Base-by-base conservation (phyloP, 345 rosid species). In the Linum usitatissimum region DNA sequence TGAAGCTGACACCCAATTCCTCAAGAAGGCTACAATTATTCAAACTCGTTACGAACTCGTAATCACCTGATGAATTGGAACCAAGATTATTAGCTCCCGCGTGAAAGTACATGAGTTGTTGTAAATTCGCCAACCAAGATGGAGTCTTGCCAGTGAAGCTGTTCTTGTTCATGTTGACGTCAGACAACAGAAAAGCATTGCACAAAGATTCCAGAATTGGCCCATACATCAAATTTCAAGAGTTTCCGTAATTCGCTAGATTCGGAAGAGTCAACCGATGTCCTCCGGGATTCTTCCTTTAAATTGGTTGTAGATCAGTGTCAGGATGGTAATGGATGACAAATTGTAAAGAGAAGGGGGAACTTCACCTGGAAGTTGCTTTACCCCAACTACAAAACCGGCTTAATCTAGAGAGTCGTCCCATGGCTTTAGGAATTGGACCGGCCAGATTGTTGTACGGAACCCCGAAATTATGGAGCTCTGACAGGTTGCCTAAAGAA, bases 271-370 rank as follows among this genome's bases (percentile, higher is more conserved):
- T 58, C 38, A 66, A 9, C 45, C 63, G 8, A 64, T 36, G 49
- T 30, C 45, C n/a, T 66, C 56, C 12, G 69, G 63, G 30, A 66
- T 21, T 23, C 13, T 30, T n/a, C 63, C 69, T 10, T 14, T 1
- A 48, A 66, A 36, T 15, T 18, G 40, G 62, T 66, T 66, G 14
- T 0, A 0, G 4, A 59, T n/a, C 3, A 39, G 3, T 20, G 60
- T 34, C 3, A 67, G 0, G 60, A 14, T 10, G 5, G 0, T 10
- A 18, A 67, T 38, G 1, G 65, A 38, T 15, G 65, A 53, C 30
- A 67, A 60, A 21, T 68, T 68, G 40, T 60, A 62, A 39, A 62
- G 55, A 30, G 61, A 68, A 17, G 17, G 38, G 55, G 71, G 66
- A 14, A 68, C 18, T n/a, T 13, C 15, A 28, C 71, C 71, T 8